phyloP scores from a whole-genome alignment of 208 protist genomes.

The Tritrichomonas musculus region DNA sequence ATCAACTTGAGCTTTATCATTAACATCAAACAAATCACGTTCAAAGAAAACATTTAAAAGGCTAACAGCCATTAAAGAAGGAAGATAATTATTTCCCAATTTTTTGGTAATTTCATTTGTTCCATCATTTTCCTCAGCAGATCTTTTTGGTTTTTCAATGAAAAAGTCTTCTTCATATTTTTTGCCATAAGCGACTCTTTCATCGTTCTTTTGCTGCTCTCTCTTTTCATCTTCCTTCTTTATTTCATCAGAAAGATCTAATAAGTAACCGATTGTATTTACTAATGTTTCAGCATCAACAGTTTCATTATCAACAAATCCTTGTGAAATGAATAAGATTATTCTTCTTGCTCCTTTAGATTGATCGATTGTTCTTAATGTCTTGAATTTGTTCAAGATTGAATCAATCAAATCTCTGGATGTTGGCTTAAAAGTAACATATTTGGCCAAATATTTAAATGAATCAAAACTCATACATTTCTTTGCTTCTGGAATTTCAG shows the following conservation, averaged over 20 bases:
- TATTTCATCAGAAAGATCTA: background rate
- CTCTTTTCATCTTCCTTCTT: background rate
- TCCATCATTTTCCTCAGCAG: background rate
- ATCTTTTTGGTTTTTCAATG: background rate
- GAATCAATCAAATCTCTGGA: background rate
- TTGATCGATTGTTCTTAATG: background rate
- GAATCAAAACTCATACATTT: background rate
- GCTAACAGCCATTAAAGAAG: background rate
- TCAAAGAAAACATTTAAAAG: background rate
- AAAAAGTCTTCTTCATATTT: background rate
- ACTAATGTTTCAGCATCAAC: background rate
- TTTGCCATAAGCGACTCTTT: background rate
- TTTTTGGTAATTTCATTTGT: background rate
- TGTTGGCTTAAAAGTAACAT: background rate
- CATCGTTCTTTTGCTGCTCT: background rate
- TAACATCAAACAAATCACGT: background rate
- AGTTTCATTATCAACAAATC: slow-evolving; percentile 16
- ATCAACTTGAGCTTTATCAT: background rate
- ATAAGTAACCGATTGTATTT: background rate
- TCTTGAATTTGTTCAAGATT: background rate
- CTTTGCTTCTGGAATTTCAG: background rate
- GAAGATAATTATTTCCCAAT: background rate
- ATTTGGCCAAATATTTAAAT: background rate
- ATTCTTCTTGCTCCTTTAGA: background rate
- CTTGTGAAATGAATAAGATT: background rate